phyloP scores from a whole-genome alignment of 805 yeast species.

The Starmerella apicola region DNA sequence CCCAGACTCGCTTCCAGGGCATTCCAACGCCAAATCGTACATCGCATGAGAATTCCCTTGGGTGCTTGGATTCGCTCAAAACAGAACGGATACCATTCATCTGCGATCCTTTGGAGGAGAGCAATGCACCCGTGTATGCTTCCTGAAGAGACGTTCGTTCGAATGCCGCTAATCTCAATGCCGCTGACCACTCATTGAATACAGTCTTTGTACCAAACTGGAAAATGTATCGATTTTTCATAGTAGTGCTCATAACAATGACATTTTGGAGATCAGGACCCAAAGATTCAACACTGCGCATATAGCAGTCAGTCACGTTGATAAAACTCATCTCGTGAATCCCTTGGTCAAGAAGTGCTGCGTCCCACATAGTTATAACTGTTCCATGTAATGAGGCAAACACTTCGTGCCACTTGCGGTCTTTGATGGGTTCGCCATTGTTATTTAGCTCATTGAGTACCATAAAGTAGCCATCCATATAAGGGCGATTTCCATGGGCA shows the following conservation, averaged over 20 bases:
- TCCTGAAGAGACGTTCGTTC: constrained; percentile 80
- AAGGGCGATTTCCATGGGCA: constrained; percentile 57
- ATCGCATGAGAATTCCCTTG: constrained; percentile 88
- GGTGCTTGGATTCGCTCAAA: constrained; percentile 70
- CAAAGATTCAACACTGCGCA: constrained; percentile 55
- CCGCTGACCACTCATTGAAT: constrained; percentile 67
- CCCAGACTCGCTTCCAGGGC: constrained; percentile 95
- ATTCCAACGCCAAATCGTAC: constrained; percentile 93
- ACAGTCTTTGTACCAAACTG: constrained; percentile 60
- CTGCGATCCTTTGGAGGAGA: constrained; percentile 82
- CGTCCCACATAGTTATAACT: constrained; percentile 85
- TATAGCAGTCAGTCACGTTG: constrained; percentile 80
- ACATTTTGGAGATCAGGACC: constrained; percentile 63
- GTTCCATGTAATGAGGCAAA: constrained; percentile 86
- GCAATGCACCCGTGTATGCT: constrained; percentile 89
- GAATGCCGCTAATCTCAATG: constrained; percentile 65
- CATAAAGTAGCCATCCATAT: constrained; percentile 43
- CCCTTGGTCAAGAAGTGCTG: constrained; percentile 38
- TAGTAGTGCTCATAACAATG: constrained; percentile 80
- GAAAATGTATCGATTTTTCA: constrained; percentile 73
- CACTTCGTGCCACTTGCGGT: constrained; percentile 81
- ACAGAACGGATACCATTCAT: constrained; percentile 78
- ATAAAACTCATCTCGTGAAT: constrained; percentile 71
- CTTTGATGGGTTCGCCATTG: constrained; percentile 71
- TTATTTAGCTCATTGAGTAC: constrained; percentile 36